phyloP scores from a whole-genome alignment of 148 eudicot genomes.

The Dianthus caryophyllus region DNA sequence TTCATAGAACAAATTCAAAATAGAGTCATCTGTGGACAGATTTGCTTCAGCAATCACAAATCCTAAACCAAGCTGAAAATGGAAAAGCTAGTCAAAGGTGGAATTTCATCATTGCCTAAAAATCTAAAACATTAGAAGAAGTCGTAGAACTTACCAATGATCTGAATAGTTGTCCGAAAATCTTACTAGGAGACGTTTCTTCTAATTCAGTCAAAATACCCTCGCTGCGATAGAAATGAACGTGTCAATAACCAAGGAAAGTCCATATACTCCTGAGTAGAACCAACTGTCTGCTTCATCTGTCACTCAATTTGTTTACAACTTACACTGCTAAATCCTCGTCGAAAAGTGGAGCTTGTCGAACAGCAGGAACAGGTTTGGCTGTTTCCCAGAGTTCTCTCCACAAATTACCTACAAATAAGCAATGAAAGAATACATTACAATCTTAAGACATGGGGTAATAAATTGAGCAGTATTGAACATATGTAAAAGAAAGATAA shows the following conservation, averaged over 20 bases:
- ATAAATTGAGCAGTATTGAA: too few relatives aligned
- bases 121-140: neutral
- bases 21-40: conserved; percentile 43
- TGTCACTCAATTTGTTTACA: too few relatives aligned
- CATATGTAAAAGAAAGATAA: too few relatives aligned
- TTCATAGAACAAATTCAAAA: conserved; percentile 63
- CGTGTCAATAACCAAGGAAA: conserved; percentile 18
- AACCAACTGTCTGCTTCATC: neutral
- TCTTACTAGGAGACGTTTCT: conserved; percentile 61
- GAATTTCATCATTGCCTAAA: neutral
- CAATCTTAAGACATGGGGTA: too few relatives aligned
- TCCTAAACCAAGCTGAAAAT: conserved; percentile 74
- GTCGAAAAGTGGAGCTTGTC: conserved; percentile 83
- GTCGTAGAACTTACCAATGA: conserved; percentile 57
- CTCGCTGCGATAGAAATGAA: conserved; percentile 58
- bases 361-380: conserved; percentile 87
- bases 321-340: conserved; percentile 95
- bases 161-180: conserved; percentile 72
- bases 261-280: neutral
- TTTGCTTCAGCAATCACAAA: conserved; percentile 69
- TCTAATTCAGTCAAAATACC: conserved; percentile 63
- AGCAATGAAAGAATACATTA: neutral
- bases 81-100: conserved; percentile 6
- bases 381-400: conserved; percentile 94
- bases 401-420: conserved; percentile 82